Percentiles rank a stretch among this genome's conserved stretches.
Conservation (phyloP, 2,329 filamentous ascomycete species). For the Sporothrix phasma region DNA sequence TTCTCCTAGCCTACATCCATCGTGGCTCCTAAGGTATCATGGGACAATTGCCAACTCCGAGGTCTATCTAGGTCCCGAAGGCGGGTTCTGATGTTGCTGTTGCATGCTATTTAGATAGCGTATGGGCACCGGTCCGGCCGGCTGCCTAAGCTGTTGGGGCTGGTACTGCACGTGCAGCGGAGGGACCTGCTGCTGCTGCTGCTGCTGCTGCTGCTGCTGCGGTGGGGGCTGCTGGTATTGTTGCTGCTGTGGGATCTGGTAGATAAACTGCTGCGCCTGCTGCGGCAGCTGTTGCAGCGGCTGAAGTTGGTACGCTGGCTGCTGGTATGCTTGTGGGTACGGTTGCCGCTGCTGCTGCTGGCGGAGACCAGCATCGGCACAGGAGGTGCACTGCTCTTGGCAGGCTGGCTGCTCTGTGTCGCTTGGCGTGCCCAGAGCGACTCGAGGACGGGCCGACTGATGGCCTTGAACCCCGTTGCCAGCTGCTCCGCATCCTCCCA, state of each 20-base stretch:
- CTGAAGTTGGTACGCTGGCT: too few relatives aligned
- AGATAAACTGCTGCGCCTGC: constrained; percentile 21
- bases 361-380: constrained; percentile 22
- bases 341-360: constrained; percentile 28
- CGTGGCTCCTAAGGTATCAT: too few relatives aligned
- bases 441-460: constrained; percentile 36
- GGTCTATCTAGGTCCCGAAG: not conserved
- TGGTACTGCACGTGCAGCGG: constrained; percentile 11
- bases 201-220: not conserved
- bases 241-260: not conserved
- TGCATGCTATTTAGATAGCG: constrained; percentile 9
- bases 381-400: not conserved
- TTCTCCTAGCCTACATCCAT: too few relatives aligned
- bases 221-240: constrained; percentile 1
- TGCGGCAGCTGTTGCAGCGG: constrained; percentile 22
- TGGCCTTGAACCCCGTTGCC: constrained; percentile 42
- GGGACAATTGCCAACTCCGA: too few relatives aligned
- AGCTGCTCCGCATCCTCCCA: constrained; percentile 49
- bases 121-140: not conserved
- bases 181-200: not conserved
- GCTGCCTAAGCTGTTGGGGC: constrained; percentile 11
- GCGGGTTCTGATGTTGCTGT: constrained; percentile 6
- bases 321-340: constrained; percentile 16
- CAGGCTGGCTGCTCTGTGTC: constrained; percentile 23
- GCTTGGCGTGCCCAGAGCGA: constrained; percentile 33